Base-by-base conservation (phyloP, 108 stramenopile species). In the Mediolabrus comicus region DNA sequence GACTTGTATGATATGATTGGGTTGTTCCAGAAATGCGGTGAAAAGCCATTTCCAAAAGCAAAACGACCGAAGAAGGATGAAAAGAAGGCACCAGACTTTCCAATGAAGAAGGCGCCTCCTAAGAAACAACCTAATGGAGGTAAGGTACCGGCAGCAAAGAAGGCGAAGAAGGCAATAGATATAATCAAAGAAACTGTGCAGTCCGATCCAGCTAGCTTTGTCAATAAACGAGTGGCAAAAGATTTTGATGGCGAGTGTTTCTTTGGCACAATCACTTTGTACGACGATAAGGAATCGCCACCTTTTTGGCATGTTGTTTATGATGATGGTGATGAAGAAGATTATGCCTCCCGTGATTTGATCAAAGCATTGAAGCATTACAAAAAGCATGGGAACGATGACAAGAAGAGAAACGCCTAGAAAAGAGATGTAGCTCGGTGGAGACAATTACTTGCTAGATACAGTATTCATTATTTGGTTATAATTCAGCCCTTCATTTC, bases 311-410 rank as follows among this genome's bases (percentile, higher is more conserved):
- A 80, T 39, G 54, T 89, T 55, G 67, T 67, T 2, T 89, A 87
- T 43, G 86, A 87, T 59, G 88, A 87, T 60, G 88, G 80, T 16
- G 86, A 84, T 71, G 69, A 57, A 9, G 86, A 87, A 59, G 86
- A 87, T 56, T 84, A 43, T 49, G 26, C 71, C 12, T 67, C 76
- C 41, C 71, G 61, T 6, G 84, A 87, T 39, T 63, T 87, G 34
- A 67, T 74, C 22, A 26, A 65, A 33, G 72, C 75, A 5, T 30
- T 86, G 39, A 86, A 64, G 28, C 53, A 81, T 30, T 82, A 82
- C n/a, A 65, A 66, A 8, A 59, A 29, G 46, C n/a, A 65, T 3
- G 62, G 33, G n/a, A 58, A 59, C 52, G 19, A 59, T 17, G 75
- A 77, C 46, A 49, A 49, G 46, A 49, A 49, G 19, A 22, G 19